Conservation (phyloP, 176 grass and related monocot genomes). For the Oryza glumipatula region DNA sequence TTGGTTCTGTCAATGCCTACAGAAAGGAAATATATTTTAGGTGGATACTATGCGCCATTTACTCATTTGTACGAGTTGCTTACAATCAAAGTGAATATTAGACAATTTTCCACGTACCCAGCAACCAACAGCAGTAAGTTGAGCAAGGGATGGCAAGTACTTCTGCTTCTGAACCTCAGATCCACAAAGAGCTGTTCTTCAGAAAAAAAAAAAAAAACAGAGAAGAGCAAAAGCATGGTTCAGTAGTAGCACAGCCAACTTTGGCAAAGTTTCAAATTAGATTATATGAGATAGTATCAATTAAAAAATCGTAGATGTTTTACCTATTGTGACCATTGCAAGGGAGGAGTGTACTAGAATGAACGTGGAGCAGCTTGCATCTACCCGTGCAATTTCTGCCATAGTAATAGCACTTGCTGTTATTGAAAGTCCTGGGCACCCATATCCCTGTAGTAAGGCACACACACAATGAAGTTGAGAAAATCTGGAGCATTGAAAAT, state of each 20-base stretch:
- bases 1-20: slow-evolving; percentile 79
- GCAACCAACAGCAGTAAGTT: slow-evolving; percentile 58
- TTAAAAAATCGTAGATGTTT: not conserved
- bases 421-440: slow-evolving; percentile 66
- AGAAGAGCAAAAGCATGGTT: not conserved
- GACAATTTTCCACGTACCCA: slow-evolving; percentile 51
- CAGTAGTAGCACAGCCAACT: not conserved
- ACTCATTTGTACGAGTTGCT: not conserved
- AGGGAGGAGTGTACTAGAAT: slow-evolving; percentile 81
- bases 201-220: slow-evolving; percentile 13
- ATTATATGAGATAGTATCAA: not conserved
- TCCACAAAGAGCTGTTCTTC: slow-evolving; percentile 62
- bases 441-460: slow-evolving; percentile 57
- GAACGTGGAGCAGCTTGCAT: slow-evolving; percentile 79
- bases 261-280: not conserved
- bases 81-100: not conserved
- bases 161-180: slow-evolving; percentile 74
- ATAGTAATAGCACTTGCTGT: slow-evolving; percentile 64
- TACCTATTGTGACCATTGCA: slow-evolving; percentile 79
- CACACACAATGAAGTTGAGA: not conserved
- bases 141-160: slow-evolving; percentile 63
- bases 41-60: not conserved
- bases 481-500: slow-evolving; percentile 17
- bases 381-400: slow-evolving; percentile 73
- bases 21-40: slow-evolving; percentile 18